phyloP scores from a whole-genome alignment of 2,329 filamentous ascomycete species.

The Sodiomyces alkalinus region DNA sequence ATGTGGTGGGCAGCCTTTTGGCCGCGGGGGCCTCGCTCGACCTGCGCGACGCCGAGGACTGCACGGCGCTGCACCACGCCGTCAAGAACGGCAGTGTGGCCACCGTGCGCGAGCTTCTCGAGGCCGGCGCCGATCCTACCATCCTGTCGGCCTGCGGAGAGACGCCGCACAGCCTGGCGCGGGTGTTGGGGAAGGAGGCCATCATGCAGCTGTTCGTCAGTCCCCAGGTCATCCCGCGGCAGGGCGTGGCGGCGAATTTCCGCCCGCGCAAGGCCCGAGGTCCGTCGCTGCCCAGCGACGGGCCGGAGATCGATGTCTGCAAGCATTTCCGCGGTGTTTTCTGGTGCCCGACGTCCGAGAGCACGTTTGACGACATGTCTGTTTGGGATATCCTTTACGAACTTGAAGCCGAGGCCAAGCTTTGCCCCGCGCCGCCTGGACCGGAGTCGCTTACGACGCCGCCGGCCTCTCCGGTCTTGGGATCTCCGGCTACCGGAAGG shows the following conservation, averaged over 20 bases:
- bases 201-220: constrained; percentile 6
- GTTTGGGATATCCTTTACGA: constrained; percentile 9
- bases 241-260: constrained; percentile 2
- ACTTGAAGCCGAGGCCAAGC: constrained; percentile 6
- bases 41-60: constrained; percentile 7
- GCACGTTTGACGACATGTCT: constrained; percentile 6
- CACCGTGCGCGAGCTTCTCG: constrained; percentile 7
- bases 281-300: constrained; percentile 6
- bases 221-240: constrained; percentile 5
- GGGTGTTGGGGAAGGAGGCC: constrained; percentile 4
- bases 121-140: constrained; percentile 8
- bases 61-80: constrained; percentile 8
- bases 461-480: constrained; percentile 3
- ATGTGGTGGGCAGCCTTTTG: constrained; percentile 5
- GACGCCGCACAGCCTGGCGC: constrained; percentile 7
- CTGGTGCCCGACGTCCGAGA: constrained; percentile 7
- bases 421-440: constrained; percentile 2
- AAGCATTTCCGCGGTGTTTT: constrained; percentile 6
- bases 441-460: constrained; percentile 1
- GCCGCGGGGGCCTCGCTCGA: constrained; percentile 6
- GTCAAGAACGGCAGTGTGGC: constrained; percentile 8
- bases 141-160: constrained; percentile 7
- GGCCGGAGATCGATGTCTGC: constrained; percentile 6
- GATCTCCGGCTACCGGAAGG: background rate
- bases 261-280: constrained; percentile 3